These are phyloP conservation scores for Hemileia vastatrix DNA, from an alignment of 1,284 basidiomycete genomes.

Conservation along the genomic window DNA sequence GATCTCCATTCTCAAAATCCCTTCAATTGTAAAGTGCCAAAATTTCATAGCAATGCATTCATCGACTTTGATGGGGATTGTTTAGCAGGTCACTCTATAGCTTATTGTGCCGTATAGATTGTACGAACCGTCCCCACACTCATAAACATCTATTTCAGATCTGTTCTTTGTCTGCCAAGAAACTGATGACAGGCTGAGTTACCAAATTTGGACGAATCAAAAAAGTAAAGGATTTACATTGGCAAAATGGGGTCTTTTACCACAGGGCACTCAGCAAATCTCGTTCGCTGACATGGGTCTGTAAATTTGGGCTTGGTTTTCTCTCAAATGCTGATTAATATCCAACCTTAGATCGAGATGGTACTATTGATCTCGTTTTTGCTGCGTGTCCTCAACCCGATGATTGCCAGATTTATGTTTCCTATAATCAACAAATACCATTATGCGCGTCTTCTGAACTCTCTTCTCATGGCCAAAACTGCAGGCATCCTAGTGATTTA, in stretches of 20 bases:
- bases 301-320: background rate
- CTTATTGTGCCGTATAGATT: background rate
- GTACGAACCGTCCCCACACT: background rate
- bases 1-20: slow-evolving; percentile 5
- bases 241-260: slow-evolving; percentile 60
- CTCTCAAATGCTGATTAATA: background rate
- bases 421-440: slow-evolving; percentile 81
- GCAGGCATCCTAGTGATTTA: slow-evolving; percentile 66
- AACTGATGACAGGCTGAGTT: slow-evolving; percentile 50
- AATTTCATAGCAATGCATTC: slow-evolving; percentile 90
- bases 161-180: slow-evolving; percentile 79
- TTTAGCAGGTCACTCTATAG: slow-evolving; percentile 58
- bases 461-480: slow-evolving; percentile 46
- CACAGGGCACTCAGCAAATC: slow-evolving; percentile 65
- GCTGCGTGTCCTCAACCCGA: slow-evolving; percentile 61
- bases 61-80: slow-evolving; percentile 94
- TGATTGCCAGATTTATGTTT: slow-evolving; percentile 76
- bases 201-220: slow-evolving; percentile 85
- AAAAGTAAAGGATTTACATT: slow-evolving; percentile 65
- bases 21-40: slow-evolving; percentile 59
- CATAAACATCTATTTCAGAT: slow-evolving; percentile 50
- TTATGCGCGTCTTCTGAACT: slow-evolving; percentile 53
- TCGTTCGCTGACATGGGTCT: slow-evolving; percentile 84
- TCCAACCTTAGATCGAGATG: slow-evolving; percentile 65
- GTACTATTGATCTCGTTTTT: slow-evolving; percentile 90